Conservation (phyloP, 495 filamentous ascomycete genomes). For the Tirmania nivea region DNA sequence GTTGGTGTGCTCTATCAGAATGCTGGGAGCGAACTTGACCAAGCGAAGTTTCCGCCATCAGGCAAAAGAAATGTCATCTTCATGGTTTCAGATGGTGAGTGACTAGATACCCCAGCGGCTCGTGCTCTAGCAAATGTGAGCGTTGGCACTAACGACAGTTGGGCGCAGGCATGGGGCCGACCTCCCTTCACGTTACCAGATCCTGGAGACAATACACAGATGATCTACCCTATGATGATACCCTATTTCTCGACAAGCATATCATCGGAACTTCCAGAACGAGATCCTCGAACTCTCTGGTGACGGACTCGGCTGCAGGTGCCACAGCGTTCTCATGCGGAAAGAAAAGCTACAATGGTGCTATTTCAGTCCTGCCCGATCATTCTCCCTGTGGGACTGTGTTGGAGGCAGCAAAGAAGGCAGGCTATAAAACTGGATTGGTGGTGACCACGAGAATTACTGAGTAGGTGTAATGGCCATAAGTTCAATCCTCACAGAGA, state of each 20-base stretch:
- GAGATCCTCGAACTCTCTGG: slow-evolving; percentile 52
- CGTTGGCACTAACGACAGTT: background rate
- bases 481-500: background rate
- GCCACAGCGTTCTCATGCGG: slow-evolving; percentile 91
- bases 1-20: background rate
- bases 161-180: slow-evolving; percentile 61
- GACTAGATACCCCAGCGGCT: too few species aligned
- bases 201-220: slow-evolving; percentile 49
- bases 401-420: slow-evolving; percentile 77
- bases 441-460: slow-evolving; percentile 92
- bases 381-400: slow-evolving; percentile 78
- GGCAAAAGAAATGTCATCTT: slow-evolving; percentile 87
- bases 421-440: slow-evolving; percentile 77
- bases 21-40: background rate
- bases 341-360: slow-evolving; percentile 83
- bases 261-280: slow-evolving; percentile 79
- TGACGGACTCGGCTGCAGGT: slow-evolving; percentile 88
- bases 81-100: slow-evolving; percentile 73
- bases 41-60: slow-evolving; percentile 27
- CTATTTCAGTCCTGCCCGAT: slow-evolving; percentile 73
- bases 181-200: slow-evolving; percentile 64
- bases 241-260: slow-evolving; percentile 59
- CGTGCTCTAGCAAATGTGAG: background rate
- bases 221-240: slow-evolving; percentile 46
- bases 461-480: slow-evolving; percentile 25